Conservation (phyloP, 2,329 filamentous ascomycete genomes). For the Aureobasidium melanogenum region DNA sequence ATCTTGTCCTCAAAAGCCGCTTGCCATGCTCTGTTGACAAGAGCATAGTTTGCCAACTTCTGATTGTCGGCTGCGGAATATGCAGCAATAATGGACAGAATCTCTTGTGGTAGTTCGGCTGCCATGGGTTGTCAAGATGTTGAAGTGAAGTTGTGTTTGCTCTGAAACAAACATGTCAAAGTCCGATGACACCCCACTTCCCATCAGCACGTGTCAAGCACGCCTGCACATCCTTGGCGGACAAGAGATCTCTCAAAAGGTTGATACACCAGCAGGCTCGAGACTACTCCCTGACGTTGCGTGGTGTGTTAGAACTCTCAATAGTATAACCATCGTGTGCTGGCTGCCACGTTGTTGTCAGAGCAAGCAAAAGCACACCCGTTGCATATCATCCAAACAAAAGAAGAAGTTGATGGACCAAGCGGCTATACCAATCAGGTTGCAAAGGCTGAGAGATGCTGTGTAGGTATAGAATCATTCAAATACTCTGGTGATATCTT, state of each 20-base stretch:
- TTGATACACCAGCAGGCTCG: no score
- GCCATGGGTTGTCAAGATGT: neutral
- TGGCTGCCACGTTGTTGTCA: no score
- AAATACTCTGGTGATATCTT: no score
- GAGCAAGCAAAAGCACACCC: no score
- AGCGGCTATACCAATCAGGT: neutral
- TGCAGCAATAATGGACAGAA: neutral
- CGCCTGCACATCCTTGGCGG: no score
- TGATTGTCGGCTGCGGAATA: neutral
- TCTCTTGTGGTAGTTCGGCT: neutral
- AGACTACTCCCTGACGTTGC: no score
- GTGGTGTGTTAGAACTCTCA: no score
- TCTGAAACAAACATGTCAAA: neutral
- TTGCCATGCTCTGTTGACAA: neutral
- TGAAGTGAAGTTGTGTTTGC: no score
- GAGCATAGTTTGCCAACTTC: neutral
- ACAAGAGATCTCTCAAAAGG: no score
- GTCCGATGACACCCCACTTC: neutral
- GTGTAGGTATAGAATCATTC: neutral
- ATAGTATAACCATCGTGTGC: no score
- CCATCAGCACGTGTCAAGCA: no score
- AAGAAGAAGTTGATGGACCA: neutral
- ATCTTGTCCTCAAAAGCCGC: neutral
- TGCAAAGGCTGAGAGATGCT: neutral
- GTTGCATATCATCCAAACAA: neutral